Evolutionary conservation across 768 basidiomycete genomes (phyloP).

Genomic region (Mycena leptocephala): DNA sequence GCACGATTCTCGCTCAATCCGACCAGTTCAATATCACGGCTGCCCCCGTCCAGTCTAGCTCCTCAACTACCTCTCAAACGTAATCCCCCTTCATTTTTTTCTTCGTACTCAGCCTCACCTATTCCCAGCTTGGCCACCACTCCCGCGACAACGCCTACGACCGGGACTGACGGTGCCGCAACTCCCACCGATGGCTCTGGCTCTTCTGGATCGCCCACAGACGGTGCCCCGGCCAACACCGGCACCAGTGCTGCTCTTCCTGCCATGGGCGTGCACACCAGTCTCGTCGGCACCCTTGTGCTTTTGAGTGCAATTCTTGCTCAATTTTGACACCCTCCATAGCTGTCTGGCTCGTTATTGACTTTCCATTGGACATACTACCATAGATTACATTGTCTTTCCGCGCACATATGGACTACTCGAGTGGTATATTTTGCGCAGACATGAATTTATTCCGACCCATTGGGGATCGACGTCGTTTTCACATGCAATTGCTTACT

Average conservation of each 20-base stretch:
- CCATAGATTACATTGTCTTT: background rate
- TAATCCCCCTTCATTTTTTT: background rate
- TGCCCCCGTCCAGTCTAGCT: constrained; percentile 40
- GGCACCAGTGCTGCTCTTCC: constrained; percentile 48
- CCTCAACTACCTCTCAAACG: constrained; percentile 40
- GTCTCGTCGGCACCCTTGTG: constrained; percentile 53
- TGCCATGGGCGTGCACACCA: constrained; percentile 46
- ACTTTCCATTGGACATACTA: constrained; percentile 18
- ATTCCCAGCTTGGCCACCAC: background rate
- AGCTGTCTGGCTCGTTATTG: background rate
- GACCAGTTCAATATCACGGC: constrained; percentile 65
- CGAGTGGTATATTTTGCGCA: background rate
- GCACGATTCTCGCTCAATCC: constrained; percentile 82
- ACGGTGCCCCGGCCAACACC: constrained; percentile 38
- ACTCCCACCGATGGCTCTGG: background rate
- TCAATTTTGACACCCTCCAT: constrained; percentile 32
- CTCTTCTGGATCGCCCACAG: background rate
- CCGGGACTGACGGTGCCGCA: too few species aligned
- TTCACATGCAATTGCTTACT: too few species aligned
- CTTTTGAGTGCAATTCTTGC: constrained; percentile 54
- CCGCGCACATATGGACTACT: background rate
- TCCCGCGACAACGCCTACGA: background rate
- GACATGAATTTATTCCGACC: too few species aligned
- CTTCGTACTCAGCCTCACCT: background rate
- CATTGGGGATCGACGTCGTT: too few species aligned